Conservation (phyloP, 306 rosid genomes). For the Inga laurina region DNA sequence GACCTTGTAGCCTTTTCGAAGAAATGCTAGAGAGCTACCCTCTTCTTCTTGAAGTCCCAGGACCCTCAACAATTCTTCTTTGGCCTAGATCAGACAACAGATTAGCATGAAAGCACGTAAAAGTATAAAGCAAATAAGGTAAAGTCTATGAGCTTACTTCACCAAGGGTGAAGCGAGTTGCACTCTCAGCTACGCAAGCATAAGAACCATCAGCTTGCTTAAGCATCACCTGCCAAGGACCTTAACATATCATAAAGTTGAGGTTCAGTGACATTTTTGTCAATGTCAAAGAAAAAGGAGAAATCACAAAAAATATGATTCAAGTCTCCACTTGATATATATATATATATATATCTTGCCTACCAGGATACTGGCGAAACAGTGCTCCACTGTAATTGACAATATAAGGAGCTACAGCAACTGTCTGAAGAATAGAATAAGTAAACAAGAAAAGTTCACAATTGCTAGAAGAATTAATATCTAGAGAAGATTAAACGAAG, state of each 20-base stretch:
- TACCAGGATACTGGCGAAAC: slow-evolving; percentile 96
- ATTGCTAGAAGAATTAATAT: slow-evolving; percentile 24
- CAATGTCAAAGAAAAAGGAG: background rate
- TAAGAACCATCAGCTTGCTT: slow-evolving; percentile 91
- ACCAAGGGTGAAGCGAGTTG: slow-evolving; percentile 82
- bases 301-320: background rate
- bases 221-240: slow-evolving; percentile 99
- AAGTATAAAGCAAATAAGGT: slow-evolving; percentile 26
- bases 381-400: slow-evolving; percentile 93
- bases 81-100: slow-evolving; percentile 59
- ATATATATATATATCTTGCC: slow-evolving; percentile 19
- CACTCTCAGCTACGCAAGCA: slow-evolving; percentile 95
- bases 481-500: background rate
- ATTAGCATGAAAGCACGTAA: slow-evolving; percentile 31
- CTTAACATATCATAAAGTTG: slow-evolving; percentile 43
- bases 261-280: background rate
- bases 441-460: slow-evolving; percentile 32
- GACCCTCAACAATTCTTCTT: slow-evolving; percentile 90
- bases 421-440: slow-evolving; percentile 59
- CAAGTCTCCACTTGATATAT: background rate
- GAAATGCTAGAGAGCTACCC: slow-evolving; percentile 94
- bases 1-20: slow-evolving; percentile 96
- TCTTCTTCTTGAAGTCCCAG: slow-evolving; percentile 88
- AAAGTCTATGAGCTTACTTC: slow-evolving; percentile 60
- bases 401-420: slow-evolving; percentile 85